Conservation (phyloP, 2,329 filamentous ascomycete species). For the Myriosclerotinia duriaeana region DNA sequence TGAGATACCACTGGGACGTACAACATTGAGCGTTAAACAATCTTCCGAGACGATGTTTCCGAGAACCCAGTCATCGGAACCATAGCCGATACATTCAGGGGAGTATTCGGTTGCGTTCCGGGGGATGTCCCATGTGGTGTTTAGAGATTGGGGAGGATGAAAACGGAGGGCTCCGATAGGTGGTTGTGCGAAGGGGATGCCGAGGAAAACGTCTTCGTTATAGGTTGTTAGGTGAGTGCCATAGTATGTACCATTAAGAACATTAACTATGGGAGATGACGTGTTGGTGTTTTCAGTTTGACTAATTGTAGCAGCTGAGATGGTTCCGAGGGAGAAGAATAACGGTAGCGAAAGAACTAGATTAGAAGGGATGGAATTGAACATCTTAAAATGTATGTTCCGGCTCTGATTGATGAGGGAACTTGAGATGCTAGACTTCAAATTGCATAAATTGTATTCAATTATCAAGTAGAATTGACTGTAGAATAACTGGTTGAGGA, state of each 20-base stretch:
- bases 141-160: slow-evolving; percentile 22
- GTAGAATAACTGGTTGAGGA: too few species aligned
- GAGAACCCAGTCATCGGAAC: slow-evolving; percentile 16
- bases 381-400: neutral
- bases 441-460: too few species aligned
- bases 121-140: slow-evolving; percentile 20
- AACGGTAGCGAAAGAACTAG: neutral
- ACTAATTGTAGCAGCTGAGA: neutral
- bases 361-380: neutral
- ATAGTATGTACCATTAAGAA: slow-evolving; percentile 32
- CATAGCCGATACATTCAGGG: slow-evolving; percentile 22
- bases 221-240: slow-evolving; percentile 28
- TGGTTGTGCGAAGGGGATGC: slow-evolving; percentile 31
- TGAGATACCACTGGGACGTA: slow-evolving; percentile 45
- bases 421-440: neutral
- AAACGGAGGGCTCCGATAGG: slow-evolving; percentile 25
- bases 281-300: neutral
- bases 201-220: slow-evolving; percentile 31
- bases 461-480: too few species aligned
- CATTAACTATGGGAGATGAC: slow-evolving; percentile 26
- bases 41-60: slow-evolving; percentile 23
- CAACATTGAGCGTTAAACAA: slow-evolving; percentile 23
- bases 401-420: neutral
- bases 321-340: neutral
- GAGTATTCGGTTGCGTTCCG: slow-evolving; percentile 35